Percentiles rank a stretch among this genome's conserved stretches.
Evolutionary conservation across 805 yeast species (phyloP).

Genomic region (Lipomyces sp.): DNA sequence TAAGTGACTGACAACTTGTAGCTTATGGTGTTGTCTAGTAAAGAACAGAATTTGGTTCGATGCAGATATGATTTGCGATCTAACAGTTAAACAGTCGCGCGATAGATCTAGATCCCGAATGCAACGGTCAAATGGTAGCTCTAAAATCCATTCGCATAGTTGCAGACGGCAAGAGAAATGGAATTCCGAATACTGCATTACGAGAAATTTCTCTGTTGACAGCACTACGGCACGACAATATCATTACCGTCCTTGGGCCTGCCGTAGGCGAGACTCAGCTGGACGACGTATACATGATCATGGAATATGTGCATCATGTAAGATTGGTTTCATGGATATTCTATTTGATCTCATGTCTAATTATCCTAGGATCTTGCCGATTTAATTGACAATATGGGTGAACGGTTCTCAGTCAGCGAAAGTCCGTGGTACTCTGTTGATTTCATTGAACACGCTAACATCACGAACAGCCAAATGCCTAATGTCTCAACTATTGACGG

Average conservation of each 20-base stretch:
- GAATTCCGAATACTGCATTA: slow-evolving; percentile 90
- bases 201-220: slow-evolving; percentile 83
- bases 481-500: slow-evolving; percentile 20
- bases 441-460: neutral
- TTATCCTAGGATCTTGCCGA: slow-evolving; percentile 21
- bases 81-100: slow-evolving; percentile 50
- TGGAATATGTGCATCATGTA: slow-evolving; percentile 79
- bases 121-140: slow-evolving; percentile 75
- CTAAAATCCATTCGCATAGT: slow-evolving; percentile 77
- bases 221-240: slow-evolving; percentile 71
- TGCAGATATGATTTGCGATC: no score
- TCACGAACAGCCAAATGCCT: slow-evolving; percentile 18
- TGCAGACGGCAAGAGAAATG: slow-evolving; percentile 65
- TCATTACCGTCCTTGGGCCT: slow-evolving; percentile 77
- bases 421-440: neutral
- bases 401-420: slow-evolving; percentile 18
- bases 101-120: slow-evolving; percentile 58
- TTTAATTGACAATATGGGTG: slow-evolving; percentile 14
- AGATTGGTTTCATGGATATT: neutral
- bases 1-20: neutral
- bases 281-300: slow-evolving; percentile 70
- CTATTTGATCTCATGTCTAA: neutral
- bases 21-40: slow-evolving; percentile 24
- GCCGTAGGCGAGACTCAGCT: slow-evolving; percentile 67
- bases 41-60: no score